phyloP scores from a whole-genome alignment of 1,139 yeast genomes.

The Candida tetrigidarum region DNA sequence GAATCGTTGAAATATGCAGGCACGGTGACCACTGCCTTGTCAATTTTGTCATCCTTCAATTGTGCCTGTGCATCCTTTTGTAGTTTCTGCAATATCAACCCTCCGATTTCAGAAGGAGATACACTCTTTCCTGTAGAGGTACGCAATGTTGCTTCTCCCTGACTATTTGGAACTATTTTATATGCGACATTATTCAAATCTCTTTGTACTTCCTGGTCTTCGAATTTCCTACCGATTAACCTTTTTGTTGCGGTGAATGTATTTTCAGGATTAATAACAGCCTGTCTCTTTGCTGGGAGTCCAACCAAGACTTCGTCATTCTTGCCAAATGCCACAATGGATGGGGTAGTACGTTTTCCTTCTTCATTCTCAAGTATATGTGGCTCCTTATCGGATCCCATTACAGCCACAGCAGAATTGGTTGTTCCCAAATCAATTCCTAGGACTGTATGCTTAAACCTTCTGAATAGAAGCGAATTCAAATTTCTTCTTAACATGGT shows the following conservation, averaged over 20 bases:
- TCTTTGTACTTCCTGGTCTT: constrained; percentile 65
- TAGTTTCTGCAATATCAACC: constrained; percentile 56
- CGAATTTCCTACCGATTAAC: constrained; percentile 67
- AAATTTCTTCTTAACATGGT: constrained; percentile 3
- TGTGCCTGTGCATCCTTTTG: constrained; percentile 57
- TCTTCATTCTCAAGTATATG: constrained; percentile 68
- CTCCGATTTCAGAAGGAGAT: constrained; percentile 64
- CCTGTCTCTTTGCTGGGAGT: constrained; percentile 67
- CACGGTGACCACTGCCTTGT: constrained; percentile 72
- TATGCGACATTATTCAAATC: constrained; percentile 62
- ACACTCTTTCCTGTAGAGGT: constrained; percentile 40
- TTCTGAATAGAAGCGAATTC: constrained; percentile 5
- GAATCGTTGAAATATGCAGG: constrained; percentile 84
- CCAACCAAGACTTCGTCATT: constrained; percentile 56
- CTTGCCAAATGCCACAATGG: constrained; percentile 59
- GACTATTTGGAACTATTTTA: constrained; percentile 51
- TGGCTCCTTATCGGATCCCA: constrained; percentile 47
- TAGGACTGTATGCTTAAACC: constrained; percentile 46
- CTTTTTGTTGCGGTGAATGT: constrained; percentile 79
- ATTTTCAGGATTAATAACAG: constrained; percentile 64
- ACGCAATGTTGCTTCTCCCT: constrained; percentile 67
- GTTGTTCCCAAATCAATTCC: constrained; percentile 86
- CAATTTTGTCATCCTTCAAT: constrained; percentile 31
- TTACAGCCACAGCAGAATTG: constrained; percentile 78
- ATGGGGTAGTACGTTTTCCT: constrained; percentile 75